Evolutionary conservation across 306 rosid genomes (phyloP).

Genomic region (Vigna nakashimae): DNA sequence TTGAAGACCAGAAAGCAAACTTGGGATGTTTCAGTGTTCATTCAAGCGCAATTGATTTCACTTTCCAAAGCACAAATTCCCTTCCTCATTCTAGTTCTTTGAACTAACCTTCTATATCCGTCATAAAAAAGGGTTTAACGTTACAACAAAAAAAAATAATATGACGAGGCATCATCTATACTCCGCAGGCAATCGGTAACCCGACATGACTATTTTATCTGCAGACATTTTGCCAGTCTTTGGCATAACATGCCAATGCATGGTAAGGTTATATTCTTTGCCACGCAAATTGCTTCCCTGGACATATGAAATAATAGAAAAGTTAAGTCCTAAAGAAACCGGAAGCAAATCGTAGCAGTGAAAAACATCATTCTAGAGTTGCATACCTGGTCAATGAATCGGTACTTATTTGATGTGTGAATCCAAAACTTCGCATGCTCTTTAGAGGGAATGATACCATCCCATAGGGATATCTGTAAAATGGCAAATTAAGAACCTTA

Average conservation of each 20-base stretch:
- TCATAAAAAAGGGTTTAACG: conserved; percentile 42
- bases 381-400: conserved; percentile 83
- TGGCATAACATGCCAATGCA: conserved; percentile 99
- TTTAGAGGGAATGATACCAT: conserved; percentile 85
- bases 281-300: conserved; percentile 92
- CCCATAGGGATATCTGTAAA: conserved; percentile 93
- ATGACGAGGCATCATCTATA: conserved; percentile 68
- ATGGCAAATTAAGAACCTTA: conserved; percentile 23
- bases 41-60: conserved; percentile 32
- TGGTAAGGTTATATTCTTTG: conserved; percentile 82
- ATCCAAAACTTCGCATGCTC: conserved; percentile 82
- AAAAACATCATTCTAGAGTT: neutral
- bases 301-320: conserved; percentile 15
- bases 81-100: conserved; percentile 45
- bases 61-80: conserved; percentile 33
- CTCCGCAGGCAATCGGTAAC: conserved; percentile 76
- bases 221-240: conserved; percentile 94
- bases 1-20: conserved; percentile 23
- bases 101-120: conserved; percentile 36
- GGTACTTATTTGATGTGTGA: conserved; percentile 89
- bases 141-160: conserved; percentile 52
- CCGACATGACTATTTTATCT: conserved; percentile 76
- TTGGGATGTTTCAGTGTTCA: conserved; percentile 34
- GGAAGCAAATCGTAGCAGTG: conserved; percentile 18
- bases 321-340: conserved; percentile 19